A percentile compares a stretch with the other conserved stretches of the same genome.
Conservation (phyloP, 2,329 filamentous ascomycete species). For the Graphilbum ipis-grandicollis region DNA sequence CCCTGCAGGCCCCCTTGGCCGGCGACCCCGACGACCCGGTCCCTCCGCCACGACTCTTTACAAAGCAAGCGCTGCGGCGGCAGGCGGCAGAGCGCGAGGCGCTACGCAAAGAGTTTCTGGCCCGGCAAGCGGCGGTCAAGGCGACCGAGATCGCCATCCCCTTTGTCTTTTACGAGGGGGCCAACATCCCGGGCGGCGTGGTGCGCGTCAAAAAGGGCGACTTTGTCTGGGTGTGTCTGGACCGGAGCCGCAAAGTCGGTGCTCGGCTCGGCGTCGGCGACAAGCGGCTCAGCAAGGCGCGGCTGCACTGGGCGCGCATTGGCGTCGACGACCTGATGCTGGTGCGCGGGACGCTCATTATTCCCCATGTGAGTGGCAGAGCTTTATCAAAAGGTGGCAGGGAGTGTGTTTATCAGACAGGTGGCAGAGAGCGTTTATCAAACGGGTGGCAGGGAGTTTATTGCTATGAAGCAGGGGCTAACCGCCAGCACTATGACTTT, state of each 20-base stretch:
- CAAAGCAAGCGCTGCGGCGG: constrained; percentile 44
- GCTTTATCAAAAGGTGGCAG: neutral
- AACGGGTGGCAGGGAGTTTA: too few species aligned
- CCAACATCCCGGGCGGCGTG: constrained; percentile 68
- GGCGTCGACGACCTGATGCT: constrained; percentile 92
- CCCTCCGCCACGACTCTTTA: constrained; percentile 48
- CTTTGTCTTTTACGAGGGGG: constrained; percentile 94
- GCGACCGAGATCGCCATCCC: constrained; percentile 78
- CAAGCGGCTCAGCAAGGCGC: constrained; percentile 43
- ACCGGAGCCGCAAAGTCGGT: constrained; percentile 78
- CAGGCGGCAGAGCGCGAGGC: constrained; percentile 60
- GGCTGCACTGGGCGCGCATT: constrained; percentile 78
- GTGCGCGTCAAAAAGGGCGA: constrained; percentile 89
- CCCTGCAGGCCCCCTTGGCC: too few species aligned
- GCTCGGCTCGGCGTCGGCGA: constrained; percentile 63
- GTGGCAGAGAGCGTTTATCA: too few species aligned
- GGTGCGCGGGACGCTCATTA: constrained; percentile 75
- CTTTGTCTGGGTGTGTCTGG: constrained; percentile 80
- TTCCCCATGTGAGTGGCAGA: constrained; percentile 65
- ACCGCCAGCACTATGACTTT: constrained; percentile 75
- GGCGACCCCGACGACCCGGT: too few species aligned
- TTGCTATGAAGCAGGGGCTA: neutral
- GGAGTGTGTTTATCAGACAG: too few species aligned
- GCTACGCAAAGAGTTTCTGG: constrained; percentile 63
- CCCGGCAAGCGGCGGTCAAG: constrained; percentile 73